A percentile compares a stretch with the other conserved stretches of the same genome.
Evolutionary conservation across 805 yeast genomes (phyloP).

Genomic region (Cyberlindnera mrakii): DNA sequence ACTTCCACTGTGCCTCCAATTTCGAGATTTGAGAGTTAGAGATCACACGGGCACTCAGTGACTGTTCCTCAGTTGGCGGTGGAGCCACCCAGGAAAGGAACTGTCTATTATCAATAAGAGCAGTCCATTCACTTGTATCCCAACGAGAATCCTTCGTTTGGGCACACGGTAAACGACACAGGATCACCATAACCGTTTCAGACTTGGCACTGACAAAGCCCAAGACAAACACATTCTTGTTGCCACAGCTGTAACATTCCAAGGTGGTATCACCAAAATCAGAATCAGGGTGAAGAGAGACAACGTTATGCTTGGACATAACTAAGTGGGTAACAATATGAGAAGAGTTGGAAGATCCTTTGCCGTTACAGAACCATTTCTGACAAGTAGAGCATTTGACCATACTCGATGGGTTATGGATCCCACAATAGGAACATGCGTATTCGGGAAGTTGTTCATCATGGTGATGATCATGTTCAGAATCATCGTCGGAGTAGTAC

Average conservation of each 20-base stretch:
- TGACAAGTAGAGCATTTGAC: slow-evolving; percentile 72
- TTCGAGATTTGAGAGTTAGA: slow-evolving; percentile 59
- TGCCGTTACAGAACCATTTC: slow-evolving; percentile 88
- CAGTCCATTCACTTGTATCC: slow-evolving; percentile 87
- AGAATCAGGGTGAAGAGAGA: slow-evolving; percentile 71
- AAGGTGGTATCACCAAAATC: slow-evolving; percentile 81
- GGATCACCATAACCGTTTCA: slow-evolving; percentile 78
- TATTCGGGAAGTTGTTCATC: slow-evolving; percentile 27
- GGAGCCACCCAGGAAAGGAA: slow-evolving; percentile 79
- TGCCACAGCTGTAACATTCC: slow-evolving; percentile 90
- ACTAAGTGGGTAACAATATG: slow-evolving; percentile 87
- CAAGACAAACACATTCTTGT: slow-evolving; percentile 66
- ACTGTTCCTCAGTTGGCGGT: slow-evolving; percentile 60
- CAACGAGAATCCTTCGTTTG: slow-evolving; percentile 69
- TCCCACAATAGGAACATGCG: slow-evolving; percentile 69
- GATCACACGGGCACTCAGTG: slow-evolving; percentile 47
- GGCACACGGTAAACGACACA: slow-evolving; percentile 88
- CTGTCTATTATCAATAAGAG: slow-evolving; percentile 73
- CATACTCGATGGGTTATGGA: slow-evolving; percentile 56
- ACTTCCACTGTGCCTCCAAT: slow-evolving; percentile 78
- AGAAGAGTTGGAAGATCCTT: slow-evolving; percentile 43
- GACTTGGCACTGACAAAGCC: slow-evolving; percentile 87
- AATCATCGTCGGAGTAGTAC: not conserved
- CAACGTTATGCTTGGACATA: slow-evolving; percentile 67
- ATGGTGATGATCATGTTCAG: not conserved